phyloP scores from a whole-genome alignment of 108 stramenopile genomes.

The Bacterosira constricta region DNA sequence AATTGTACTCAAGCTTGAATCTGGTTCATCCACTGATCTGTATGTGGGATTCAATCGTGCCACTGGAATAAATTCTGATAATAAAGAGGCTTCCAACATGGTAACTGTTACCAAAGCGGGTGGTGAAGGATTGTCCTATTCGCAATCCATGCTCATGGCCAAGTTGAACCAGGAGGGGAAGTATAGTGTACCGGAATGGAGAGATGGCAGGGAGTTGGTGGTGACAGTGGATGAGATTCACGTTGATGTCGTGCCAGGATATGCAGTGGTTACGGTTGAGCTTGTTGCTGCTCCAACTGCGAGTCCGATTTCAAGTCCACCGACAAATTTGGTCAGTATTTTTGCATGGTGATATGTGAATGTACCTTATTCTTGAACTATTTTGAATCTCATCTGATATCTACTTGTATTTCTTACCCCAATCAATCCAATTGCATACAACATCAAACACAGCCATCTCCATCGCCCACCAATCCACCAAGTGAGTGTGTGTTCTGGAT shows the following conservation, averaged over 20 bases:
- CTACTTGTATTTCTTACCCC: too few species aligned
- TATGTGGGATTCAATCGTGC: constrained; percentile 44
- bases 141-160: constrained; percentile 10
- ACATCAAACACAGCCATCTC: neutral
- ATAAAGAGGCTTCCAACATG: constrained; percentile 10
- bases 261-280: neutral
- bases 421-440: neutral
- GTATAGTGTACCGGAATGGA: constrained; percentile 12
- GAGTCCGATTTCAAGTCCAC: neutral
- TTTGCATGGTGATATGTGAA: too few species aligned
- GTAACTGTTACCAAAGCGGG: constrained; percentile 22
- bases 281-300: neutral
- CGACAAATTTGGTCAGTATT: neutral
- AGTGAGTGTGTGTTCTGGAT: neutral
- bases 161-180: constrained; percentile 1
- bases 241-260: constrained; percentile 1
- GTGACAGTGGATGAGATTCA: neutral
- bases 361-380: too few species aligned
- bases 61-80: constrained; percentile 25
- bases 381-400: too few species aligned
- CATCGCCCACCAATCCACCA: neutral
- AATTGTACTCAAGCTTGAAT: constrained; percentile 27
- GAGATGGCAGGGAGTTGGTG: constrained; percentile 1
- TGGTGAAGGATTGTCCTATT: constrained; percentile 12
- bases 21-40: constrained; percentile 7